phyloP scores from a whole-genome alignment of 306 rosid genomes.

The Ochetophila trinervis region DNA sequence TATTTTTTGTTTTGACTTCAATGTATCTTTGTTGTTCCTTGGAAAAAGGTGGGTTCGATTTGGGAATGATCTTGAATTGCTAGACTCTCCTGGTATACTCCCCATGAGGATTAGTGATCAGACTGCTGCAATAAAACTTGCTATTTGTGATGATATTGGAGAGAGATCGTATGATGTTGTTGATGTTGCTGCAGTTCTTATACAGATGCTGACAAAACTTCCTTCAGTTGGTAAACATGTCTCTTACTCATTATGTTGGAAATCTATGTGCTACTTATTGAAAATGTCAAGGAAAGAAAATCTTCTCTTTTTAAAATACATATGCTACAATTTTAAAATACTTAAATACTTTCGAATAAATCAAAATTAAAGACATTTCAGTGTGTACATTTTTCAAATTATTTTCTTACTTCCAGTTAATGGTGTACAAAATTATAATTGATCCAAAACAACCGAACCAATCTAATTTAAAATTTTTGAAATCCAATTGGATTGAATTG shows the following conservation, averaged over 20 bases:
- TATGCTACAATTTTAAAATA: background rate
- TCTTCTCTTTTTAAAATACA: no score
- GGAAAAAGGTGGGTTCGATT: constrained; percentile 88
- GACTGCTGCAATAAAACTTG: constrained; percentile 93
- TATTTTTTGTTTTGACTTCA: background rate
- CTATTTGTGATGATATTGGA: constrained; percentile 96
- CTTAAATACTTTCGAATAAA: no score
- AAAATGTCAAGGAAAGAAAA: no score
- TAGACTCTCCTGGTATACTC: constrained; percentile 91
- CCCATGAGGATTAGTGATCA: constrained; percentile 97
- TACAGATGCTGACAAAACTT: constrained; percentile 78
- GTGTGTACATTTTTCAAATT: background rate
- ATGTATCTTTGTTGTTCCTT: constrained; percentile 12
- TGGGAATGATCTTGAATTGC: constrained; percentile 85
- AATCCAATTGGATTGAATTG: no score
- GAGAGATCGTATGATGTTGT: constrained; percentile 75
- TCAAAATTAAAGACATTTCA: no score
- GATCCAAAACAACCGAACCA: no score
- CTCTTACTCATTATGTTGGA: background rate
- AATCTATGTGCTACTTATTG: background rate
- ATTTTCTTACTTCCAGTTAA: no score
- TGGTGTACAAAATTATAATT: no score
- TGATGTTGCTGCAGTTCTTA: constrained; percentile 88
- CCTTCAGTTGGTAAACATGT: constrained; percentile 62
- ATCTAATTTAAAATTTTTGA: no score